phyloP scores from a whole-genome alignment of 2,329 filamentous ascomycete species.

The Helicocarpus griseus region DNA sequence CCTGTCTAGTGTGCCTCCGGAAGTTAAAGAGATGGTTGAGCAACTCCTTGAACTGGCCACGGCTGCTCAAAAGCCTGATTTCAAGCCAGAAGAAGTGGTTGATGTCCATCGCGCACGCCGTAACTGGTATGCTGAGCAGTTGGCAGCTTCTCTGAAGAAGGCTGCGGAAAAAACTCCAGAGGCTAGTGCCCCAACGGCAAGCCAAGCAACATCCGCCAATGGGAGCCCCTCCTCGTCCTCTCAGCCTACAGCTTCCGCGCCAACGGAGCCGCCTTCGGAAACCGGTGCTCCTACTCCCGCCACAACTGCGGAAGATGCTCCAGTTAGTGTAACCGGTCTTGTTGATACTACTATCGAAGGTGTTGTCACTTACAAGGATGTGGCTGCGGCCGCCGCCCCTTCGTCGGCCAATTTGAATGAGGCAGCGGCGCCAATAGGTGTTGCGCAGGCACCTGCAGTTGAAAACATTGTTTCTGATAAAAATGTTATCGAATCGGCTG shows the following conservation, averaged over 20 bases:
- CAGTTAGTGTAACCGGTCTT: not conserved
- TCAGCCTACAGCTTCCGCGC: not conserved
- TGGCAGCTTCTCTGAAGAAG: not conserved
- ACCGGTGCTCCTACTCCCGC: not conserved
- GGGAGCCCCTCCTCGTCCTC: not conserved
- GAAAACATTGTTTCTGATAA: not conserved
- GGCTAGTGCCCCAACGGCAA: not conserved
- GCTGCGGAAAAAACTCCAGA: not conserved
- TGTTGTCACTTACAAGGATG: too few relatives aligned
- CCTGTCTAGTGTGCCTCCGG: not conserved
- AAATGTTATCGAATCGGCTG: not conserved
- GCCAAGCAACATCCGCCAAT: not conserved
- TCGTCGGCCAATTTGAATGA: not conserved
- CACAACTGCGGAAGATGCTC: not conserved
- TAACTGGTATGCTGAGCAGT: slow-evolving; percentile 8
- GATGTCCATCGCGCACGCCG: slow-evolving; percentile 8
- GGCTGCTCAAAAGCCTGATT: slow-evolving; percentile 13
- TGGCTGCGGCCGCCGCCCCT: not conserved
- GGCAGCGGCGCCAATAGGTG: not conserved
- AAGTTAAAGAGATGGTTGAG: slow-evolving; percentile 9
- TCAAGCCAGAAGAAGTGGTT: slow-evolving; percentile 12
- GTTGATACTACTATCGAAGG: not conserved
- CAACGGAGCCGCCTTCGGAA: not conserved
- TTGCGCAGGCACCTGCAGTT: not conserved
- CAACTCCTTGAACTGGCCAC: slow-evolving; percentile 8